These are phyloP conservation scores for Evansstolkia leycettana DNA, from an alignment of 495 filamentous ascomycete species.

Conservation along the genomic window DNA sequence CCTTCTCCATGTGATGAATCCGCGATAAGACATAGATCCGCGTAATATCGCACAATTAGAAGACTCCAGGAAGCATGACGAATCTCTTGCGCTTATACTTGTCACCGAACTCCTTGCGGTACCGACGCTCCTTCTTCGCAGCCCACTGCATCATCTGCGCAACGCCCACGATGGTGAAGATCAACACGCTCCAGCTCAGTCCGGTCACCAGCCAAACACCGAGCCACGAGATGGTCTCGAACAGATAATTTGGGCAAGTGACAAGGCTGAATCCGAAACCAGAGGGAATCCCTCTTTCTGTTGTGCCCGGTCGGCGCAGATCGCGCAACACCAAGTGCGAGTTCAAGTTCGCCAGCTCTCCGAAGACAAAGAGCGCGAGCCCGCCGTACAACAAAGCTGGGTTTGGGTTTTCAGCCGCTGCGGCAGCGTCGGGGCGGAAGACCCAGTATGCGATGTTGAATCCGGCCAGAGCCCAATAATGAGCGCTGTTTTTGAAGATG, in stretches of 20 bases:
- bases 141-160: conserved; percentile 79
- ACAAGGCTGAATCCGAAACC: conserved; percentile 79
- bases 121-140: conserved; percentile 80
- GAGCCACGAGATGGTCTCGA: conserved; percentile 77
- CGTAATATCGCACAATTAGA: conserved; percentile 20
- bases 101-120: conserved; percentile 78
- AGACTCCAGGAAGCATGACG: conserved; percentile 61
- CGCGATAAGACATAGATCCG: not conserved
- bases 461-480: conserved; percentile 82
- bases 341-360: conserved; percentile 67
- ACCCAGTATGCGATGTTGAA: conserved; percentile 74
- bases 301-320: conserved; percentile 69
- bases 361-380: conserved; percentile 55
- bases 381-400: conserved; percentile 44
- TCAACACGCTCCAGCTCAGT: conserved; percentile 57
- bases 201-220: conserved; percentile 62
- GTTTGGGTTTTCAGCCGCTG: conserved; percentile 34
- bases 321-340: conserved; percentile 64
- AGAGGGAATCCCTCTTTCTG: conserved; percentile 72
- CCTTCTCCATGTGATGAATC: too few relatives aligned
- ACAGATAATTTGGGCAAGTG: conserved; percentile 96
- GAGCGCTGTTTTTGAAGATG: conserved; percentile 81
- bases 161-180: conserved; percentile 58
- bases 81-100: conserved; percentile 83
- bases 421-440: conserved; percentile 58